phyloP scores from a whole-genome alignment of 768 basidiomycete genomes.

The Amanita phalloides region DNA sequence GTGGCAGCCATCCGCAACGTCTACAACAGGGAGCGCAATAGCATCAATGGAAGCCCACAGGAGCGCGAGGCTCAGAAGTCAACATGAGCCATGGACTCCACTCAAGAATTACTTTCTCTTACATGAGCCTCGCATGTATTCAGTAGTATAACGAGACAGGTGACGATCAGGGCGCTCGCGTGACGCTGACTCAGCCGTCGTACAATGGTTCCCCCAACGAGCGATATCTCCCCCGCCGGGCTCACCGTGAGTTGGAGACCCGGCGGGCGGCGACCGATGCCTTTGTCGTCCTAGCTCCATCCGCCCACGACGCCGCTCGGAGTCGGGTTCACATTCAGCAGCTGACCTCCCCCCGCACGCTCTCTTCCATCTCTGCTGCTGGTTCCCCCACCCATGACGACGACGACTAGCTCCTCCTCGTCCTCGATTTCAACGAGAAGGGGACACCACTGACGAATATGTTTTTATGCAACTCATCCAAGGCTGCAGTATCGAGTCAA shows the following conservation, averaged over 20 bases:
- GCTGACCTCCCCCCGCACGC: conserved; percentile 25
- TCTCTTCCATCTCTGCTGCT: background rate
- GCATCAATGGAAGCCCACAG: too few relatives aligned
- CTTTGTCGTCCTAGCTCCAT: background rate
- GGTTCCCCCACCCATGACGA: conserved; percentile 17
- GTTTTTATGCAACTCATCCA: conserved; percentile 55
- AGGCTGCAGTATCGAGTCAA: conserved; percentile 36
- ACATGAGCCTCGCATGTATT: too few relatives aligned
- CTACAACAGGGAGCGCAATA: too few relatives aligned
- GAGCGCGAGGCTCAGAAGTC: too few relatives aligned
- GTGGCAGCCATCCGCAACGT: too few relatives aligned
- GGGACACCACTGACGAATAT: conserved; percentile 54
- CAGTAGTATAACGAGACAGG: too few relatives aligned
- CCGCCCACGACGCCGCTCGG: conserved; percentile 28
- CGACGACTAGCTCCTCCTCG: conserved; percentile 11
- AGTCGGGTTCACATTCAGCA: conserved; percentile 58
- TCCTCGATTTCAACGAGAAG: conserved; percentile 32
- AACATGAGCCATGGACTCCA: too few relatives aligned
- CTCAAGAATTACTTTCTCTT: too few relatives aligned
- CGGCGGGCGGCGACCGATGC: background rate
- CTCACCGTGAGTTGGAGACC: conserved; percentile 19
- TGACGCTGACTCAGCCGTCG: too few relatives aligned
- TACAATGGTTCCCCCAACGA: conserved; percentile 4
- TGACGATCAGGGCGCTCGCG: too few relatives aligned
- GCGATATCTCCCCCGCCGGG: conserved; percentile 32